These are phyloP conservation scores for Alternaria infectoria DNA, from an alignment of 2,329 filamentous ascomycete species.

Conservation along the genomic window DNA sequence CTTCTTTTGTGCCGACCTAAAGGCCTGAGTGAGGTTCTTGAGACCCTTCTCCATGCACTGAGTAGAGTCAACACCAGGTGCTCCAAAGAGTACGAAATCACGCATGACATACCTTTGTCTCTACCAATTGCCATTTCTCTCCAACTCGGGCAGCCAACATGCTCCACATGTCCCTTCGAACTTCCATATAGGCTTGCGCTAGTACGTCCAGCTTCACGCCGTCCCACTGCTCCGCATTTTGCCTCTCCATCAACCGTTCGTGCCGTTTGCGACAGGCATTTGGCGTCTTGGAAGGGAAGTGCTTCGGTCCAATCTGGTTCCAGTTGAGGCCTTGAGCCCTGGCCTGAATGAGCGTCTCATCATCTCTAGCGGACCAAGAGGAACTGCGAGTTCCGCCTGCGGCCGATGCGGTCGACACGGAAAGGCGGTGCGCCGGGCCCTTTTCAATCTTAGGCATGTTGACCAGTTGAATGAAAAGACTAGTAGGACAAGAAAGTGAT, in stretches of 20 bases:
- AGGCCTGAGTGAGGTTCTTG: constrained; percentile 77
- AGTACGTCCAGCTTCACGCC: constrained; percentile 74
- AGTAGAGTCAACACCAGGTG: constrained; percentile 15
- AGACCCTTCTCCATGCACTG: constrained; percentile 85
- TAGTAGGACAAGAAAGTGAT: constrained; percentile 19
- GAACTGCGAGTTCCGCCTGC: constrained; percentile 46
- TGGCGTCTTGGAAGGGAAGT: constrained; percentile 77
- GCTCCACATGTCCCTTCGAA: constrained; percentile 83
- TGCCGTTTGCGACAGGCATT: constrained; percentile 91
- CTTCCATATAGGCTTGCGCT: constrained; percentile 78
- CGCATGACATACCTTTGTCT: constrained; percentile 70
- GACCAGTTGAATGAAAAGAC: constrained; percentile 28
- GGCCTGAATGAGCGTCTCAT: constrained; percentile 73
- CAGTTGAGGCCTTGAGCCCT: constrained; percentile 81
- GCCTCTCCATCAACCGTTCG: constrained; percentile 79
- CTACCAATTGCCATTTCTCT: constrained; percentile 70
- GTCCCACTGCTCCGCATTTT: constrained; percentile 79
- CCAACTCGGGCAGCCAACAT: constrained; percentile 68
- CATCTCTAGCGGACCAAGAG: constrained; percentile 75
- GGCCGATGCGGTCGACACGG: constrained; percentile 41
- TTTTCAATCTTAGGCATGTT: constrained; percentile 56
- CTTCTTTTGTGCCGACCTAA: constrained; percentile 70
- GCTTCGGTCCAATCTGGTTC: constrained; percentile 76
- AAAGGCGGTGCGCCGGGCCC: constrained; percentile 37
- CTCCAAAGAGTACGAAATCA: neutral